Conservation (phyloP, 2,329 filamentous ascomycete genomes). For the Pseudogymnoascus sp. region DNA sequence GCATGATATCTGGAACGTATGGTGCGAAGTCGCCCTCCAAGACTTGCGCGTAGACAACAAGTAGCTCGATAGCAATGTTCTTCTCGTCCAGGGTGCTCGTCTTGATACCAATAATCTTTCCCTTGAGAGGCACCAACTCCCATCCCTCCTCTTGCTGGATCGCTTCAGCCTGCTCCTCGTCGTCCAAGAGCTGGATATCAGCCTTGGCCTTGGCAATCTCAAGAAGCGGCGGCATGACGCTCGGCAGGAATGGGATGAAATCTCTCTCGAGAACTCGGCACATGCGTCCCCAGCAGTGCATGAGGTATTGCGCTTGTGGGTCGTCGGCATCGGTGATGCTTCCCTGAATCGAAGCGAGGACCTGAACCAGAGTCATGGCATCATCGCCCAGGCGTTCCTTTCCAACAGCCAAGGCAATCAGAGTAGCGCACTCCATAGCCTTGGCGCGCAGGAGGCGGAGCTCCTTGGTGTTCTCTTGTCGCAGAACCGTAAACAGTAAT, state of each 20-base stretch:
- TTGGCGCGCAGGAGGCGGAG: constrained; percentile 86
- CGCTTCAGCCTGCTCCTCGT: constrained; percentile 87
- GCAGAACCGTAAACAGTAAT: constrained; percentile 78
- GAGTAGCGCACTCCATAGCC: constrained; percentile 96
- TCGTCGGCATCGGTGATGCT: constrained; percentile 86
- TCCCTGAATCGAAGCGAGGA: constrained; percentile 79
- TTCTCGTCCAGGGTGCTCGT: constrained; percentile 97
- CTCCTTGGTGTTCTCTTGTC: constrained; percentile 87
- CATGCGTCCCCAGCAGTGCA: constrained; percentile 99
- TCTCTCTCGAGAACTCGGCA: constrained; percentile 85
- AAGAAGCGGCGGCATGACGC: constrained; percentile 88
- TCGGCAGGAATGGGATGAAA: constrained; percentile 85
- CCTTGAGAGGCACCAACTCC: constrained; percentile 94
- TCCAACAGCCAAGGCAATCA: constrained; percentile 91
- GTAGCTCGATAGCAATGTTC: constrained; percentile 97
- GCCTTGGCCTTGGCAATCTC: constrained; percentile 91
- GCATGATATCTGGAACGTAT: constrained; percentile 88
- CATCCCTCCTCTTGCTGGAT: constrained; percentile 93
- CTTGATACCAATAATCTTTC: constrained; percentile 96
- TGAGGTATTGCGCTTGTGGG: constrained; percentile 90
- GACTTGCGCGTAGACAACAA: constrained; percentile 94
- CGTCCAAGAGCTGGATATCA: constrained; percentile 91
- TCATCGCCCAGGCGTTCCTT: constrained; percentile 86
- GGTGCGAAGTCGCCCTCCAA: constrained; percentile 88
- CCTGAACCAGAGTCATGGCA: constrained; percentile 76